Conservation (phyloP, 352 stramenopile genomes). For the Globisporangium recalcitrans region DNA sequence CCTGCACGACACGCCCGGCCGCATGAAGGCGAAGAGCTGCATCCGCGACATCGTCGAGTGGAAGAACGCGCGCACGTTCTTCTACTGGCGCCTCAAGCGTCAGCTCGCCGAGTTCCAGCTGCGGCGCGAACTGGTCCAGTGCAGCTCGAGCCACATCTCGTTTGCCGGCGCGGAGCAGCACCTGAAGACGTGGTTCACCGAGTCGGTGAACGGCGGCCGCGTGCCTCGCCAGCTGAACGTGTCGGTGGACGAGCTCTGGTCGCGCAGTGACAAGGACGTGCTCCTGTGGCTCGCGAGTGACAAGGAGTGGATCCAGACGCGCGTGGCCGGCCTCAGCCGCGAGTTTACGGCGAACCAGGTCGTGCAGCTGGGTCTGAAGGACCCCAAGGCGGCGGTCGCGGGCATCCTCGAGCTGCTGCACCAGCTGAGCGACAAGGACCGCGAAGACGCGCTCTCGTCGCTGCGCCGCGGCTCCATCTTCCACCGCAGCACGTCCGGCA, state of each 20-base stretch:
- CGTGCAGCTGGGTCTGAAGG: conserved; percentile 63
- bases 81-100: conserved; percentile 98
- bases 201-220: conserved; percentile 70
- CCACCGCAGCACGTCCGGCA: conserved; percentile 56
- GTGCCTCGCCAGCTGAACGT: conserved; percentile 58
- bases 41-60: conserved; percentile 97
- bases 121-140: conserved; percentile 48
- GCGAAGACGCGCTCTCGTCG: conserved; percentile 72
- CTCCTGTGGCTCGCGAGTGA: conserved; percentile 73
- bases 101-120: conserved; percentile 96
- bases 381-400: conserved; percentile 80
- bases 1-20: conserved; percentile 99
- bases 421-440: conserved; percentile 79
- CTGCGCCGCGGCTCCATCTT: conserved; percentile 86
- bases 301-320: conserved; percentile 70
- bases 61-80: conserved; percentile 93
- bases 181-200: conserved; percentile 79
- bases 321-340: conserved; percentile 45
- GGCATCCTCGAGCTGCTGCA: conserved; percentile 82
- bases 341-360: conserved; percentile 75
- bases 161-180: conserved; percentile 58
- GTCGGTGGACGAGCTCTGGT: conserved; percentile 65
- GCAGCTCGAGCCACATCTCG: conserved; percentile 29
- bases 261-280: conserved; percentile 69
- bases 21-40: conserved; percentile 98